Base-by-base conservation (phyloP, 2,329 filamentous ascomycete genomes). In the Curvularia eragrostidis region DNA sequence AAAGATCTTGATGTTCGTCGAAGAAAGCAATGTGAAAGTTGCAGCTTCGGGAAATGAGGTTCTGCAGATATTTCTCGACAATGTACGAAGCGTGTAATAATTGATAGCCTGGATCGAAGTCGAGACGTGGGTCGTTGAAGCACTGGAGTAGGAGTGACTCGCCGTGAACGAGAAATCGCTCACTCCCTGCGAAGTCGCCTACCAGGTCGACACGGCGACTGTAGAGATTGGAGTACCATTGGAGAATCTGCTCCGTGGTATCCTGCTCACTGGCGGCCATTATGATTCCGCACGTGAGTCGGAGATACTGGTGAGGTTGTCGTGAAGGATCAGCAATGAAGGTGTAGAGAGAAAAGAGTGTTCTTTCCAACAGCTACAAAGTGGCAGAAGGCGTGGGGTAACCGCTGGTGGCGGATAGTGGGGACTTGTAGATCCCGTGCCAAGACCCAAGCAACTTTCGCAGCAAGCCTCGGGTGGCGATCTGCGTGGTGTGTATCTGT, bases 21-120 rank as follows among this genome's bases (percentile, higher is more conserved):
- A 93, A 90, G 78, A 91, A 93, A 15, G 87, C 77, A 59, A 93
- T 74, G 61, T 91, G 84, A 65, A 92, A 93, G 55, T 87, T 86
- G 73, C 89, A 91, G 52, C 87, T 87, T 48, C 89, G 81, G 53
- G 83, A 81, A 41, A 81, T 78, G 15, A 93, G 80, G 54, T 85
- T 82, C 41, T 79, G 74, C 1, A 93, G 80, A 62, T 91, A 88
- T 7, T 78, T 79, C 72, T 93, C 90, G 0, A 91, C 85, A 1
- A 85, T 83, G 69, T 89, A 89, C 3, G 87, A 82, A 0, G 88
- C 89, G 71, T 92, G 90, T 0, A 93, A 79, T 6, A 93, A 72
- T 73, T 93, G 89, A 56, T 90, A 88, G 0, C 89, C 89, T 48
- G 80, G 60, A 52, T 83, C 66, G 63, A 90, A 89, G 68, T 92